Evolutionary conservation across 208 protist species (phyloP).

Genomic region (Leptomonas seymouri): DNA sequence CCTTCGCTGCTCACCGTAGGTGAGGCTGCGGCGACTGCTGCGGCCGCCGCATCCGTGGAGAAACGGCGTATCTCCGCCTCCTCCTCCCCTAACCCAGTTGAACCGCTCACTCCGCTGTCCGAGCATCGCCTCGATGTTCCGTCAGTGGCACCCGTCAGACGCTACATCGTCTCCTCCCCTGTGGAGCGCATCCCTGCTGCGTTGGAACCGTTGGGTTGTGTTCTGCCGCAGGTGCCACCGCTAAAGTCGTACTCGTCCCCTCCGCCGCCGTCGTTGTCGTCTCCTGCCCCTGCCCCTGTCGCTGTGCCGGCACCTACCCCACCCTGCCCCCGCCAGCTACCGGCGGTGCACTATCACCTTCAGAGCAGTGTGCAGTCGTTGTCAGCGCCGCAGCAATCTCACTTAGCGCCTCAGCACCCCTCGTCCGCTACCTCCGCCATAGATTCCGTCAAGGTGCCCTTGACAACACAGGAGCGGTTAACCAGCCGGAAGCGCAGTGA

Average conservation of each 20-base stretch:
- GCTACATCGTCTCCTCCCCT: background rate
- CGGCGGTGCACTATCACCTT: slow-evolving; percentile 9
- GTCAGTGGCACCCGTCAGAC: background rate
- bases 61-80: background rate
- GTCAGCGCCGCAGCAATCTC: background rate
- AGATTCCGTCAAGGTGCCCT: background rate
- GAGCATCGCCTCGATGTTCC: background rate
- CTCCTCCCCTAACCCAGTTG: slow-evolving; percentile 5
- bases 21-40: slow-evolving; percentile 25
- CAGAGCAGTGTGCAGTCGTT: slow-evolving; percentile 10
- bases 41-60: slow-evolving; percentile 6
- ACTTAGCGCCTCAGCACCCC: slow-evolving; percentile 8
- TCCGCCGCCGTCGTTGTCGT: background rate
- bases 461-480: slow-evolving; percentile 33
- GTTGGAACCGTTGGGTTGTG: background rate
- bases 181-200: background rate
- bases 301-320: background rate
- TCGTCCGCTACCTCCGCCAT: background rate
- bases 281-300: background rate
- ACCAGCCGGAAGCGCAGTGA: slow-evolving; percentile 35
- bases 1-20: slow-evolving; percentile 9
- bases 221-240: slow-evolving; percentile 10
- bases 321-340: slow-evolving; percentile 8
- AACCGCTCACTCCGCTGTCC: background rate
- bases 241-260: slow-evolving; percentile 3